A percentile compares a stretch with the other conserved stretches of the same genome.
Evolutionary conservation across 225 moss, liverwort and hornwort species (phyloP).

Genomic region (Neckera pumila): DNA sequence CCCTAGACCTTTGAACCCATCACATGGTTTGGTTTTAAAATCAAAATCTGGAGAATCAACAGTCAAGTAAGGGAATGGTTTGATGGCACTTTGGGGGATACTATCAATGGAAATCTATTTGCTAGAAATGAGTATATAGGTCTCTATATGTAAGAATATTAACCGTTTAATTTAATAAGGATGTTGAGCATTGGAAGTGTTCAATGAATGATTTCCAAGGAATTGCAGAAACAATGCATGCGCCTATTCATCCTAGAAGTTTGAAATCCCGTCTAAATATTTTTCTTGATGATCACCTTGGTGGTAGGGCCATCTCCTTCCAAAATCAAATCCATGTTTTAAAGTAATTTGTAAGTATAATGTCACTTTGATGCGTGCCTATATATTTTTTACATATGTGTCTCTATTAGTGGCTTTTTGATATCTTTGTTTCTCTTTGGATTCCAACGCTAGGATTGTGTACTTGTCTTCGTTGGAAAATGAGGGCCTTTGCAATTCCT

Average conservation of each 20-base stretch:
- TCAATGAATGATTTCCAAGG: accelerated
- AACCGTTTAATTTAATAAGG: background rate
- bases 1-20: accelerated
- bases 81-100: accelerated
- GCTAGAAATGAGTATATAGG: accelerated
- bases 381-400: no score
- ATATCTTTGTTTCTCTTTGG: accelerated
- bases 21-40: no score
- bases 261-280: background rate
- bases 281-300: background rate
- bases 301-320: background rate
- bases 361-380: accelerated
- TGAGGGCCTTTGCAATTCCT: accelerated
- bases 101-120: background rate
- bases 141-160: background rate
- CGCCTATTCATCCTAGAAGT: background rate
- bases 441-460: accelerated
- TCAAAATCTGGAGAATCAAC: background rate
- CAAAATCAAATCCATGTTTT: background rate
- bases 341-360: background rate
- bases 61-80: background rate
- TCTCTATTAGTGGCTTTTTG: background rate
- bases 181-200: accelerated
- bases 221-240: background rate
- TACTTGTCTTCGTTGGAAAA: accelerated